Base-by-base conservation (phyloP, 2,329 filamentous ascomycete genomes). In the Xylaria sp. region DNA sequence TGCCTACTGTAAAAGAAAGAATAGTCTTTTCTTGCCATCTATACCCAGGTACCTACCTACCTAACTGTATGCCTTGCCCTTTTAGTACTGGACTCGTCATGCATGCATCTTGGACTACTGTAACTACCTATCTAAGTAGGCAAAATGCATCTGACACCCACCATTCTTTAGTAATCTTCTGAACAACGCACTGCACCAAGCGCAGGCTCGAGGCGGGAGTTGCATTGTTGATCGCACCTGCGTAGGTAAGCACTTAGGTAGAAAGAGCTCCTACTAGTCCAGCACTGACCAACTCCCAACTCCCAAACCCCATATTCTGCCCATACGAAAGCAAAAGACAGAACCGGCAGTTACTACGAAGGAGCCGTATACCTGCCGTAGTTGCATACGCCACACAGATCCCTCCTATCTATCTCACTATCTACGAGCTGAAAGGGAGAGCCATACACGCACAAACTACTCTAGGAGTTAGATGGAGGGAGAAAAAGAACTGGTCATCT, bases 141-240 rank as follows among this genome's bases (percentile, higher is more conserved):
- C 20, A 57, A 57, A 36, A 25, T 25, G n/a, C 8, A 23, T 13
- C 52, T 33, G 46, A 48, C 62, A 41, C 41, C n/a, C 46, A 43
- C 9, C 49, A 61, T 52, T 65, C 33, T 68, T 65, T 68, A 68
- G 62, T 68, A 61, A 62, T 66, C 41, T 2, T 23, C 36, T 39
- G 56, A 57, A 62, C 66, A 68, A 62, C 57, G 39, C 66, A 68
- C 28, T 33, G 31, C 62, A 59, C 62, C 62, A 54, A 54, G 55
- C 33, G 43, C 25, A 20, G 52, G 18, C 28, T 55, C n/a, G 46
- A 48, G 46, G 46, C 13, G 51, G 7, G 39, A 46, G 56, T 10
- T 55, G 48, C 63, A 65, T 36, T 36, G 51, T 51, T 55, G 49
- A 62, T 66, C 51, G 10, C 23, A 33, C 31, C 23, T 33, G 18